These are phyloP conservation scores for Cytospora paraplurivora DNA, from an alignment of 2,329 filamentous ascomycete species.

Conservation along the genomic window DNA sequence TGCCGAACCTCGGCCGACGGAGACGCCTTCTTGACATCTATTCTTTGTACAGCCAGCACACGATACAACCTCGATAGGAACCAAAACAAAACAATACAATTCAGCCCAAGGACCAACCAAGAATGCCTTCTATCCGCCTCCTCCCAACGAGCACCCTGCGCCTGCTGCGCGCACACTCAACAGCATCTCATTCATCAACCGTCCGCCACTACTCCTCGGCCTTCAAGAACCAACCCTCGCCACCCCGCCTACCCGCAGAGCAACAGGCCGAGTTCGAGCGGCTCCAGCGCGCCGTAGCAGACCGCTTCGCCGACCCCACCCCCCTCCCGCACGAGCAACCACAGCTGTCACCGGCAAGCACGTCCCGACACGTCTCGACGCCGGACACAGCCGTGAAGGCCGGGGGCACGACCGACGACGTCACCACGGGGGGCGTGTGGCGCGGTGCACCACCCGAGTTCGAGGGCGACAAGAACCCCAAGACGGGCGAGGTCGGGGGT, in stretches of 20 bases:
- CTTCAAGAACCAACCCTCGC: slow-evolving; percentile 64
- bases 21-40: background rate
- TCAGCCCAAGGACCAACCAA: background rate
- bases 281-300: slow-evolving; percentile 67
- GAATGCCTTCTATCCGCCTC: slow-evolving; percentile 22
- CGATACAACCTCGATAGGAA: background rate
- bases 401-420: slow-evolving; percentile 45
- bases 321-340: slow-evolving; percentile 33
- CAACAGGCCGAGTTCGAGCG: slow-evolving; percentile 90
- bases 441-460: slow-evolving; percentile 87
- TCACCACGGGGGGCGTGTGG: slow-evolving; percentile 65
- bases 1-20: slow-evolving; percentile 20
- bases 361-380: slow-evolving; percentile 35
- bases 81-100: background rate
- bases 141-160: slow-evolving; percentile 3
- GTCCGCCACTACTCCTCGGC: slow-evolving; percentile 41
- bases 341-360: slow-evolving; percentile 28
- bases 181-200: slow-evolving; percentile 6
- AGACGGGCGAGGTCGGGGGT: slow-evolving; percentile 92
- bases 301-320: slow-evolving; percentile 43
- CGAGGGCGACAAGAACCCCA: slow-evolving; percentile 86
- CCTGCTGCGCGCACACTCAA: slow-evolving; percentile 4
- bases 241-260: slow-evolving; percentile 82
- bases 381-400: slow-evolving; percentile 32
- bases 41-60: background rate